Conservation (phyloP, 352 stramenopile genomes). For the Globisporangium nodosum region DNA sequence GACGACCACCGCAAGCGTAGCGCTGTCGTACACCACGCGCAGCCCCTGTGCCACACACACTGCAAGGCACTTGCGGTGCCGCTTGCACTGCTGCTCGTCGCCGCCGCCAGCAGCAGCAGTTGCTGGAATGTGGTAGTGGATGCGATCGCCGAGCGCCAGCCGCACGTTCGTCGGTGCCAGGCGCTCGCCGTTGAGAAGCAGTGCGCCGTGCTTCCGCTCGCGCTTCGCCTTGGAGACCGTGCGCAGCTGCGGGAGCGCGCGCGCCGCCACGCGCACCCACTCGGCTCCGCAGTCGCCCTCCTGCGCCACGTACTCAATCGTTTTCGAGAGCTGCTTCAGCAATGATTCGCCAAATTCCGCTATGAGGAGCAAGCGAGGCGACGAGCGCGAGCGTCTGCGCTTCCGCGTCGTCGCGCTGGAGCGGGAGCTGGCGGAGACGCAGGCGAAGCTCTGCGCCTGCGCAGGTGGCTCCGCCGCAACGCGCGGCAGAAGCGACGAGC, state of each 20-base stretch:
- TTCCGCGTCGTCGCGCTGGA: no score
- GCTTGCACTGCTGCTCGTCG: neutral
- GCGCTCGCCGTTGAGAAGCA: constrained; percentile 39
- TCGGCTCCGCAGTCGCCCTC: constrained; percentile 14
- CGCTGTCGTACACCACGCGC: constrained; percentile 44
- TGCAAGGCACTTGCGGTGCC: constrained; percentile 22
- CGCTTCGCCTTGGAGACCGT: constrained; percentile 68
- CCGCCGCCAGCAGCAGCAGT: neutral
- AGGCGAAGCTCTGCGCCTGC: no score
- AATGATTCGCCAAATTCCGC: no score
- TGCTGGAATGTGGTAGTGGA: constrained; percentile 17
- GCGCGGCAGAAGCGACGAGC: no score
- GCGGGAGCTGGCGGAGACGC: no score
- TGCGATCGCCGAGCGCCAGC: constrained; percentile 22
- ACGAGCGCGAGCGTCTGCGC: no score
- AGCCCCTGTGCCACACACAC: constrained; percentile 47
- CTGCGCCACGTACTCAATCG: constrained; percentile 58
- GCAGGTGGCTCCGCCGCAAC: no score
- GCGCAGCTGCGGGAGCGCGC: constrained; percentile 30
- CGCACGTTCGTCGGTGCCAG: constrained; percentile 24
- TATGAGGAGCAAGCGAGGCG: no score
- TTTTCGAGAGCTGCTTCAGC: neutral
- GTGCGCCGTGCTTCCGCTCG: constrained; percentile 30
- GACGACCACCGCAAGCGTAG: constrained; percentile 38
- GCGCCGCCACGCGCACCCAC: constrained; percentile 54